Base-by-base conservation (phyloP, 1,139 yeast genomes). In the Yamadazyma epiphylla region DNA sequence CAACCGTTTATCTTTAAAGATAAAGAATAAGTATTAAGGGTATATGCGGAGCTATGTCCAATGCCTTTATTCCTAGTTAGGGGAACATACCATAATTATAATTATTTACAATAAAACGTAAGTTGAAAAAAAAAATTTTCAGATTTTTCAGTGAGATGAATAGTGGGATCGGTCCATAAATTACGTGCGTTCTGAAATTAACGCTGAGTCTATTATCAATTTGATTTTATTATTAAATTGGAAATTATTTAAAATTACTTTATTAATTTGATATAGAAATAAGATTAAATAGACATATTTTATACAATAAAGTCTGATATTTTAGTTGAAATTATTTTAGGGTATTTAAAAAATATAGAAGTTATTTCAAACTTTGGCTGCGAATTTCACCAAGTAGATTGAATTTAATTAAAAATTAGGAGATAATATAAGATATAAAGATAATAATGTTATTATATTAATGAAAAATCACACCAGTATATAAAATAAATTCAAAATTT, bases 211-310 rank as follows among this genome's bases (percentile, higher is more conserved):
- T 15, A 6, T 25, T 8, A 3, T 38, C 43, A 8, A 24, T 20
- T 10, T 35, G 25, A 11, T 42, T 39, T 4, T 14, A 17, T 17
- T 17, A 7, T 17, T n/a, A n/a, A n/a, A n/a, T n/a, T n/a, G n/a
- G n/a, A n/a, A n/a, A n/a, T n/a, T n/a, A n/a, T n/a, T n/a, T n/a
- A n/a, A n/a, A n/a, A n/a, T n/a, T n/a, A n/a, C n/a, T n/a, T n/a
- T n/a, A n/a, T n/a, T n/a, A n/a, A n/a, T n/a, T n/a, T n/a, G n/a
- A n/a, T n/a, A n/a, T n/a, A n/a, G n/a, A n/a, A n/a, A n/a, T n/a
- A n/a, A n/a, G n/a, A n/a, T n/a, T n/a, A n/a, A n/a, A n/a, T n/a
- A n/a, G n/a, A n/a, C n/a, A n/a, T n/a, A n/a, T n/a, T n/a, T n/a
- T n/a, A n/a, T n/a, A n/a, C n/a, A n/a, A n/a, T n/a, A n/a, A n/a